Percentiles rank a stretch among this genome's conserved stretches.
Conservation (phyloP, 2,329 filamentous ascomycete genomes). For the Corynespora cassiicola region DNA sequence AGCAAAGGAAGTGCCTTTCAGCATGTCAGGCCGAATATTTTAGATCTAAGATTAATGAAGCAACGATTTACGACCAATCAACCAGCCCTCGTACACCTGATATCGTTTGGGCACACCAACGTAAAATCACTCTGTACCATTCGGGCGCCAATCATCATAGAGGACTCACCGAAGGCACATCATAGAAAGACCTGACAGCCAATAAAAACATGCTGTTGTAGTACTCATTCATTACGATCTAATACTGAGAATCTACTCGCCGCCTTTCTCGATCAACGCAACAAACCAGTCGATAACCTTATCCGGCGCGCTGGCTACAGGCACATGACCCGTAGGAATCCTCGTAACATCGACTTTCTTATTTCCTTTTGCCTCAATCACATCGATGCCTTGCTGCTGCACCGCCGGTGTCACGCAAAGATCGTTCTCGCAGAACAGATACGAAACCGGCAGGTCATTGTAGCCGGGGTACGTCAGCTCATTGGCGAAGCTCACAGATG, state of each 20-base stretch:
- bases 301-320: slow-evolving; percentile 30
- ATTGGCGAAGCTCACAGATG: slow-evolving; percentile 39
- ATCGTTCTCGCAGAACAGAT: slow-evolving; percentile 49
- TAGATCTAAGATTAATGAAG: too few relatives aligned
- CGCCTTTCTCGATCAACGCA: slow-evolving; percentile 14
- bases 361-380: slow-evolving; percentile 44
- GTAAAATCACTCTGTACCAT: too few relatives aligned
- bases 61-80: too few relatives aligned
- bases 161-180: too few relatives aligned
- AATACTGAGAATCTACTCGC: slow-evolving; percentile 6
- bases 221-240: too few relatives aligned
- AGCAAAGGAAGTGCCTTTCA: too few relatives aligned
- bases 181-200: too few relatives aligned
- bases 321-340: slow-evolving; percentile 45
- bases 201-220: too few relatives aligned
- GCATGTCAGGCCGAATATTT: too few relatives aligned
- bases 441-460: slow-evolving; percentile 49
- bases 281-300: slow-evolving; percentile 35
- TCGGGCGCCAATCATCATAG: too few relatives aligned
- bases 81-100: too few relatives aligned
- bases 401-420: slow-evolving; percentile 31
- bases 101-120: too few relatives aligned
- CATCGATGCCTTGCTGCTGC: slow-evolving; percentile 43
- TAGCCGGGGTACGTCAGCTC: slow-evolving; percentile 49
- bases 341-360: slow-evolving; percentile 48